Conservation (phyloP, 2,329 filamentous ascomycete species). For the Talaromyces amestolkiae region DNA sequence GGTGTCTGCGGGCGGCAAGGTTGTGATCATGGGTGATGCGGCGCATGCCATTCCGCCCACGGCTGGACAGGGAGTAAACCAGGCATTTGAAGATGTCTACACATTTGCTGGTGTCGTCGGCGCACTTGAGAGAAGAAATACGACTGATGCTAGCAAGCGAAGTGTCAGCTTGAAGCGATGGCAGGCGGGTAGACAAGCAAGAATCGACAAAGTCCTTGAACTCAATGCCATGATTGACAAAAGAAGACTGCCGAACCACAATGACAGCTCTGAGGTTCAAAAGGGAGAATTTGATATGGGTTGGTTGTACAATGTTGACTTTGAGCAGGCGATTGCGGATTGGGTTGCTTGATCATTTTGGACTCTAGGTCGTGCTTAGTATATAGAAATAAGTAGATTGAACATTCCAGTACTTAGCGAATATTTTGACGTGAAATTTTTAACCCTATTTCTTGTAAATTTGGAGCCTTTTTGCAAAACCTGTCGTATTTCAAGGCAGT, state of each 20-base stretch:
- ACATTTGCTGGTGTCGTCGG: slow-evolving; percentile 44
- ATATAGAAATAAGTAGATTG: too few species aligned
- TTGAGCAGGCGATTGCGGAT: slow-evolving; percentile 4
- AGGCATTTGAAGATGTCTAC: slow-evolving; percentile 57
- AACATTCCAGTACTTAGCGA: not conserved
- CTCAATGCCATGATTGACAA: slow-evolving; percentile 17
- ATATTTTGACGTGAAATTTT: not conserved
- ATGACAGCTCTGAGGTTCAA: not conserved
- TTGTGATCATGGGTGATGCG: slow-evolving; percentile 51
- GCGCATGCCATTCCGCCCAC: slow-evolving; percentile 63
- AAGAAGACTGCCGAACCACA: slow-evolving; percentile 7
- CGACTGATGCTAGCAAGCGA: not conserved
- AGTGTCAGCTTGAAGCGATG: slow-evolving; percentile 3
- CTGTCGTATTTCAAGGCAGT: not conserved
- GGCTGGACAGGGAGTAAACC: slow-evolving; percentile 58
- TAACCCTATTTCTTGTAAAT: not conserved
- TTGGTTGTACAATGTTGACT: slow-evolving; percentile 16
- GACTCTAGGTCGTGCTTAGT: not conserved
- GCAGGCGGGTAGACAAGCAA: slow-evolving; percentile 12
- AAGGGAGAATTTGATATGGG: slow-evolving; percentile 10
- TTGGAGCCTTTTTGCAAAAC: not conserved
- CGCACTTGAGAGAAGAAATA: not conserved
- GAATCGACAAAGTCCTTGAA: slow-evolving; percentile 14
- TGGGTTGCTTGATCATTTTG: not conserved
- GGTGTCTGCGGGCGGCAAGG: slow-evolving; percentile 1